Evolutionary conservation across 1,139 yeast species (phyloP).

Genomic region (Nakaseomyces glabratus): DNA sequence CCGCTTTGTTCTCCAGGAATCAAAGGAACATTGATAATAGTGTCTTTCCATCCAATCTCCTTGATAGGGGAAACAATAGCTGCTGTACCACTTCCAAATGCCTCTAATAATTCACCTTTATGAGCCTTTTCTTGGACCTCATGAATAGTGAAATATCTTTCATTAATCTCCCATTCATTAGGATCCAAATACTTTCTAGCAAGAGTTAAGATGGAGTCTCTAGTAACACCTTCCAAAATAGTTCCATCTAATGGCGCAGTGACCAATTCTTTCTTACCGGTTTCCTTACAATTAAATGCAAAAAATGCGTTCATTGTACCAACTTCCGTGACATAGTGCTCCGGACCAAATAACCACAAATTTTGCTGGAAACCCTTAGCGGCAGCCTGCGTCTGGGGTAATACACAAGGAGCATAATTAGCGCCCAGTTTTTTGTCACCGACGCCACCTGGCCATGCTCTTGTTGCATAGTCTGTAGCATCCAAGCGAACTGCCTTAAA

Average conservation of each 20-base stretch:
- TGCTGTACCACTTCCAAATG: constrained; percentile 96
- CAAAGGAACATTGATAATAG: constrained; percentile 66
- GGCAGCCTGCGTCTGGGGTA: constrained; percentile 85
- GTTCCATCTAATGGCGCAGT: constrained; percentile 98
- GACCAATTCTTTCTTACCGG: constrained; percentile 83
- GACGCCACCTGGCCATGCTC: constrained; percentile 99
- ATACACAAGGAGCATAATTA: constrained; percentile 90
- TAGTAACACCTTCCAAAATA: constrained; percentile 91
- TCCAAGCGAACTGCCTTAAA: constrained; percentile 90
- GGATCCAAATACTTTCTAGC: constrained; percentile 66
- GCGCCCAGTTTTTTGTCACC: constrained; percentile 96
- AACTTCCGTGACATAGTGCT: constrained; percentile 84
- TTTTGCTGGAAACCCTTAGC: constrained; percentile 85
- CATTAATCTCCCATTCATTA: constrained; percentile 69
- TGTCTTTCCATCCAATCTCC: constrained; percentile 71
- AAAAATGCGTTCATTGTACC: constrained; percentile 96
- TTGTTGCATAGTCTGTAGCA: constrained; percentile 89
- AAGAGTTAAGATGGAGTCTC: constrained; percentile 75
- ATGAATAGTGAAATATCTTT: constrained; percentile 70
- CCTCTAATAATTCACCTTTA: constrained; percentile 81
- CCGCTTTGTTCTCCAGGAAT: constrained; percentile 74
- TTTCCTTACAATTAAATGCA: constrained; percentile 56
- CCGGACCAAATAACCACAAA: constrained; percentile 91
- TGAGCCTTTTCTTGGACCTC: constrained; percentile 73
- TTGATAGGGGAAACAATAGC: constrained; percentile 92